Percentiles rank a stretch among this genome's conserved stretches.
These are phyloP conservation scores for Trichaptum fuscoviolaceum DNA, from an alignment of 768 basidiomycete species.

Conservation along the genomic window DNA sequence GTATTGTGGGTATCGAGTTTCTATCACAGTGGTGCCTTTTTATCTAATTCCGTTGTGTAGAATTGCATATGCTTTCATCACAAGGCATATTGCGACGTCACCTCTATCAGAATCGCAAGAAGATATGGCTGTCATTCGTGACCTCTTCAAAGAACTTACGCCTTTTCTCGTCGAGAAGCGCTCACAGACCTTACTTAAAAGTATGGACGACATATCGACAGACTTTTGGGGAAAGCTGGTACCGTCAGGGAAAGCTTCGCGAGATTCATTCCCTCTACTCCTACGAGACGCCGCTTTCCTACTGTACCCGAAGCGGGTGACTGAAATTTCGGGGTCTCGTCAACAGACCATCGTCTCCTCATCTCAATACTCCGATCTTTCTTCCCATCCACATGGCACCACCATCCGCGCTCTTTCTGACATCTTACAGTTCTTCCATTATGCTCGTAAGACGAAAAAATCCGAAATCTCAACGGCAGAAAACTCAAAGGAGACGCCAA, in stretches of 20 bases:
- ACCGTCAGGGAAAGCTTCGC: background rate
- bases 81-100: conserved; percentile 56
- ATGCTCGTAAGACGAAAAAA: background rate
- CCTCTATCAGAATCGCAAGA: conserved; percentile 48
- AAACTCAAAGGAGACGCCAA: conserved; percentile 26
- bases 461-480: background rate
- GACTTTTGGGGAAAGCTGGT: conserved; percentile 42
- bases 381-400: conserved; percentile 28
- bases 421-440: conserved; percentile 36
- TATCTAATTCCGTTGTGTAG: conserved; percentile 28
- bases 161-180: conserved; percentile 63
- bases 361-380: background rate
- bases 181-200: conserved; percentile 48
- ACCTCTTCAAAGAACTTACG: conserved; percentile 44
- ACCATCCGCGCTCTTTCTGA: conserved; percentile 53
- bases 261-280: conserved; percentile 44
- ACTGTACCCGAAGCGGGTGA: conserved; percentile 39
- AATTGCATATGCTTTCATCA: conserved; percentile 62
- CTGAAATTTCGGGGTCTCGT: background rate
- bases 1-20: conserved; percentile 50
- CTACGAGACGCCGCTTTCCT: conserved; percentile 51
- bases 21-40: background rate
- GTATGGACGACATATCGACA: conserved; percentile 47
- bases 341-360: background rate
- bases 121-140: conserved; percentile 26